These are phyloP conservation scores for Mycena albidolilacea DNA, from an alignment of 768 basidiomycete genomes.

Conservation along the genomic window DNA sequence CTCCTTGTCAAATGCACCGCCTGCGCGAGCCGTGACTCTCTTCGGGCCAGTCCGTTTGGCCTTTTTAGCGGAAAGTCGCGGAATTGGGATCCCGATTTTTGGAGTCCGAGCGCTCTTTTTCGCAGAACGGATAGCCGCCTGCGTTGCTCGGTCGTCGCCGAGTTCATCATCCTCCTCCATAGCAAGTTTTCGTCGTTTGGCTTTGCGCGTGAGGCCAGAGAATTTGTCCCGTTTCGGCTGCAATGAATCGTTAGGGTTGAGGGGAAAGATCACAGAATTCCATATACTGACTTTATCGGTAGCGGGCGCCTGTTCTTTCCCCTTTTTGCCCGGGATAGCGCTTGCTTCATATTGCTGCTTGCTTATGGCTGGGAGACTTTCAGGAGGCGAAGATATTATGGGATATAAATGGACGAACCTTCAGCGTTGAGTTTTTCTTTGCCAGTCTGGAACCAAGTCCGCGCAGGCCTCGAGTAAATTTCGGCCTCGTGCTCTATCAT, in stretches of 20 bases:
- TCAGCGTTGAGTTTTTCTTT: constrained; percentile 87
- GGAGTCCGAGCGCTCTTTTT: constrained; percentile 83
- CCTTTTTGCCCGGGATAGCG: constrained; percentile 54
- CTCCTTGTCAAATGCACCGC: constrained; percentile 73
- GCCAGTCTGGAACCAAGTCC: constrained; percentile 97
- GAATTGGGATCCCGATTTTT: constrained; percentile 78
- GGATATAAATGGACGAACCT: constrained; percentile 62
- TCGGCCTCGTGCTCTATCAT: constrained; percentile 94
- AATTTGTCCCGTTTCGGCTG: constrained; percentile 85
- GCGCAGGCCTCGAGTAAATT: constrained; percentile 92
- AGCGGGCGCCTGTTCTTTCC: constrained; percentile 54
- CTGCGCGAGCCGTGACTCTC: constrained; percentile 50
- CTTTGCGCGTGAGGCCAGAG: constrained; percentile 88
- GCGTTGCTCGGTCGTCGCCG: constrained; percentile 67
- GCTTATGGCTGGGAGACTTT: constrained; percentile 69
- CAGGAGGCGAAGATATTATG: constrained; percentile 13
- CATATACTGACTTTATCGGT: constrained; percentile 56
- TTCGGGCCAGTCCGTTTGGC: constrained; percentile 52
- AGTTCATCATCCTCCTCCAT: constrained; percentile 82
- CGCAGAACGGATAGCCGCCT: constrained; percentile 87
- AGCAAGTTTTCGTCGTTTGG: constrained; percentile 90
- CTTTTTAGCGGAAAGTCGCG: constrained; percentile 48
- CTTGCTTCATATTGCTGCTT: constrained; percentile 82
- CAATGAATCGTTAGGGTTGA: constrained; percentile 24
- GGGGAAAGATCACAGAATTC: constrained; percentile 23